A percentile compares a stretch with the other conserved stretches of the same genome.
phyloP scores from a whole-genome alignment of 495 filamentous ascomycete genomes.

The Trichoderma gamsii region DNA sequence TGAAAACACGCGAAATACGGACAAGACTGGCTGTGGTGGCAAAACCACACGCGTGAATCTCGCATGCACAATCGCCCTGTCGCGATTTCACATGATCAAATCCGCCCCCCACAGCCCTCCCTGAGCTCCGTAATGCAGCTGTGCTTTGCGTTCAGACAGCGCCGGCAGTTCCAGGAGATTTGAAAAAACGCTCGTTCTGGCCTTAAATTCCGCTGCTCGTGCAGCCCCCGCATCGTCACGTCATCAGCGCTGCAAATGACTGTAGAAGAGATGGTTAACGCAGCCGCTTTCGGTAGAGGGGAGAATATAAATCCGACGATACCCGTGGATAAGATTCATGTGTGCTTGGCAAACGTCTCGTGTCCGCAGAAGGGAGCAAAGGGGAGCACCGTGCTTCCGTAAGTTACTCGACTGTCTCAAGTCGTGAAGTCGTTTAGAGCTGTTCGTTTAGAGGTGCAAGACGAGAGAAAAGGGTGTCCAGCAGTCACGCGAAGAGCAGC shows the following conservation, averaged over 20 bases:
- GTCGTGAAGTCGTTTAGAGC: too few relatives aligned
- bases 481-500: neutral
- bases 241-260: slow-evolving; percentile 2
- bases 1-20: too few relatives aligned
- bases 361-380: neutral
- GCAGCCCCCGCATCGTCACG: slow-evolving; percentile 12
- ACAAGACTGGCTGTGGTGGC: too few relatives aligned
- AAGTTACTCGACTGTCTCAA: too few relatives aligned
- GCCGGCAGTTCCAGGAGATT: neutral
- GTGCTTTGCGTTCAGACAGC: neutral
- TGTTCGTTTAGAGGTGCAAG: too few relatives aligned
- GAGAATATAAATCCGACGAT: neutral
- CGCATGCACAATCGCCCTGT: too few relatives aligned
- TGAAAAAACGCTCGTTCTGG: neutral
- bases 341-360: neutral
- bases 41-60: too few relatives aligned
- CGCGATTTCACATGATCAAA: too few relatives aligned
- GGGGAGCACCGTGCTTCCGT: neutral
- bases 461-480: too few relatives aligned
- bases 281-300: neutral
- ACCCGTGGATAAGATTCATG: neutral
- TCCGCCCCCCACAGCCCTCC: neutral
- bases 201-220: neutral
- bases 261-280: neutral
- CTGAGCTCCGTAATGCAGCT: neutral